Evolutionary conservation across 495 filamentous ascomycete genomes (phyloP), one percentile per base, ranked within the genome.

Genomic region (Usnea hakonensis): DNA sequence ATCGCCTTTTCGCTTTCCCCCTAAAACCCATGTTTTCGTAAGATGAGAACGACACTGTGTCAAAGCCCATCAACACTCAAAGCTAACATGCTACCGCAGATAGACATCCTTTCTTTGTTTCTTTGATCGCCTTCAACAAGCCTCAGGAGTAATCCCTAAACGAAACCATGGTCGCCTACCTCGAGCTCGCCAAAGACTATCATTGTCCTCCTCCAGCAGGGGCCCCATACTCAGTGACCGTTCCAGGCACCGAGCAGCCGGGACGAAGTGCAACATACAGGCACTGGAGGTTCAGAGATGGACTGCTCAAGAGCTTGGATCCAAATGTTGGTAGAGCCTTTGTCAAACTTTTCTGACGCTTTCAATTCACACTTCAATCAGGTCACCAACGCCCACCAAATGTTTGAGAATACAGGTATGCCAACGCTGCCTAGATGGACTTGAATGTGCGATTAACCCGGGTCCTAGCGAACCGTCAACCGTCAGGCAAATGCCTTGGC

Each of bases 251-350:
- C 35, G 82, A 90, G 75, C 74, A 81, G 61, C 84, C 86, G 32
- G 91, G 88, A 50, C 84, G 90, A 60, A 88, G 81, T 28, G 76
- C 81, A 37, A 75, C 95, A 60, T 98, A 97, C 74, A 83, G 94
- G 62, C 87, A 95, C 74, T 95, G 87, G 86, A 82, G 83, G 64
- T 84, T 85, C 67, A 77, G 78, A 52, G 85, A 94, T 71, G 83
- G 82, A 44, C 74, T 96, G 62, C 73, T 96, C 43, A 79, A 80
- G 65, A 90, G 87, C 23, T 76, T 90, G 64, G 86, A 92, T 73
- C 90, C 91, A 14, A 74, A 85, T 64, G 86, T 90, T 71, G 69
- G 75, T 63, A 57, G 26, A 37, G 1, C 5, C 26, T 3, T 46
- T n/a, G 2, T 3, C 16, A 10, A 48, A 37, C 17, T 13, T 33